A percentile compares a stretch with the other conserved stretches of the same genome.
These are phyloP conservation scores for Agapanthus africanus DNA, from an alignment of 106 monocot species.

Conservation along the genomic window DNA sequence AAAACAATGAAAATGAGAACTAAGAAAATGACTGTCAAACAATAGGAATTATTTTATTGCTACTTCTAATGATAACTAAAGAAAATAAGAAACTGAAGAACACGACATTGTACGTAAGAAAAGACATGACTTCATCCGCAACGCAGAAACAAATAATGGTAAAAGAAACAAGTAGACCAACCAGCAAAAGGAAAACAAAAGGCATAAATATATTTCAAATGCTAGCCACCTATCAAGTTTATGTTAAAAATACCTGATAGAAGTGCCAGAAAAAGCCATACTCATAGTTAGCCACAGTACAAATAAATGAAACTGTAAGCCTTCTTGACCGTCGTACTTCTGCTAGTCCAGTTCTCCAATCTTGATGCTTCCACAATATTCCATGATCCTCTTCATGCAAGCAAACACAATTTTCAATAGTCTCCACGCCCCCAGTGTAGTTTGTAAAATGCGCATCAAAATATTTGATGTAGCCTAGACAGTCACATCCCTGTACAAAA, in stretches of 20 bases:
- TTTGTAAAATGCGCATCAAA: slow-evolving; percentile 99
- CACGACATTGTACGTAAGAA: background rate
- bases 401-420: slow-evolving; percentile 98
- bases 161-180: background rate
- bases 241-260: slow-evolving; percentile 69
- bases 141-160: background rate
- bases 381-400: slow-evolving; percentile 97
- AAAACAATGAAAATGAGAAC: no score
- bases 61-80: background rate
- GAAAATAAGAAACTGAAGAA: background rate
- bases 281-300: slow-evolving; percentile 97
- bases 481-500: slow-evolving; percentile 79
- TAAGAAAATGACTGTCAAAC: no score
- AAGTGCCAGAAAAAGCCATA: slow-evolving; percentile 99
- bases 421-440: slow-evolving; percentile 92
- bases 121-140: background rate
- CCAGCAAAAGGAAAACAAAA: background rate
- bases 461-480: slow-evolving; percentile 89
- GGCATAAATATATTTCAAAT: background rate
- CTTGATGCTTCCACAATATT: slow-evolving; percentile 98
- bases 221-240: background rate
- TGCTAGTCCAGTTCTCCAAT: slow-evolving; percentile 96
- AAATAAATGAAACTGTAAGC: slow-evolving; percentile 90
- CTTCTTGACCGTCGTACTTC: slow-evolving; percentile 97
- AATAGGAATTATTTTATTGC: no score